Evolutionary conservation across 169 alveolate species (phyloP).

Genomic region (Plasmodium ovale): DNA sequence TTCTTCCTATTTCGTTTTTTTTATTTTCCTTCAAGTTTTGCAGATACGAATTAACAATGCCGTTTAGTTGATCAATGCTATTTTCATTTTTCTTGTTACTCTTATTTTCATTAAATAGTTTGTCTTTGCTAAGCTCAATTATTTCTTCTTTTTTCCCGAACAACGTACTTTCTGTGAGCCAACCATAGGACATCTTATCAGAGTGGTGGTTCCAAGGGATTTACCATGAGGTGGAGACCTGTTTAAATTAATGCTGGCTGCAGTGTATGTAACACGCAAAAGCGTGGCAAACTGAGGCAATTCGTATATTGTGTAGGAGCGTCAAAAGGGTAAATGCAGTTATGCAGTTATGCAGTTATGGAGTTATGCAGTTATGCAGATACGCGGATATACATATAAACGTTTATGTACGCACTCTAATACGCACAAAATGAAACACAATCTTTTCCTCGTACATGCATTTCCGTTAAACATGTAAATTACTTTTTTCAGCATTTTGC

Average conservation of each 20-base stretch:
- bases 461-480: not conserved
- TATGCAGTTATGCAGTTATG: not conserved
- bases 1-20: constrained; percentile 48
- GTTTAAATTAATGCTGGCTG: not conserved
- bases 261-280: not conserved
- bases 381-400: not conserved
- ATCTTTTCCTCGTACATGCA: not conserved
- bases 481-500: not conserved
- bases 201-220: not conserved
- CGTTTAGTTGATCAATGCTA: constrained; percentile 66
- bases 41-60: constrained; percentile 62
- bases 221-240: not conserved
- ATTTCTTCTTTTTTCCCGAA: constrained; percentile 65
- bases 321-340: not conserved
- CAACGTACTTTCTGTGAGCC: constrained; percentile 73
- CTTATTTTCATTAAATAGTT: constrained; percentile 54
- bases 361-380: not conserved
- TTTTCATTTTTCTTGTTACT: constrained; percentile 56
- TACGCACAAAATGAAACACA: too few species aligned
- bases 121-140: constrained; percentile 59
- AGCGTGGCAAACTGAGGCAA: too few species aligned
- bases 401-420: not conserved
- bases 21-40: constrained; percentile 58
- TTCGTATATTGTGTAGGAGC: too few species aligned
- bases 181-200: constrained; percentile 73